phyloP scores from a whole-genome alignment of 352 stramenopile genomes.

The Phytophthora crassamura region DNA sequence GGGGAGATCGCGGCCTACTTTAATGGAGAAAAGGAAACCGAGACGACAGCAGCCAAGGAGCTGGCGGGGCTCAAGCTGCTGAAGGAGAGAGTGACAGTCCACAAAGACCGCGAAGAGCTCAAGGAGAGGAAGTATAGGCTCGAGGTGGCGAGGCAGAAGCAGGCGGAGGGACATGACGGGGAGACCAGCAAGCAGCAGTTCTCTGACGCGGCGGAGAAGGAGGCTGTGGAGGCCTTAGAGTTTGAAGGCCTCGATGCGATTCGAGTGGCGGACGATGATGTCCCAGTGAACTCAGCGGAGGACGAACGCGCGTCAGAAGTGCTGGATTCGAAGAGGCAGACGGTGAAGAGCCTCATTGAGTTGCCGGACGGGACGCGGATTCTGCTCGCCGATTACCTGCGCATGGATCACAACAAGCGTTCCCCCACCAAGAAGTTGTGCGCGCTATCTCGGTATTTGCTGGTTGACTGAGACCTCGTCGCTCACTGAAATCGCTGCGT shows the following conservation, averaged over 20 bases:
- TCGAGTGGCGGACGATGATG: conserved; percentile 33
- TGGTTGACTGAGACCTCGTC: neutral
- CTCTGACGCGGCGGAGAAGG: conserved; percentile 26
- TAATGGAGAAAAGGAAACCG: conserved; percentile 31
- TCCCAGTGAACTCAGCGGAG: conserved; percentile 27
- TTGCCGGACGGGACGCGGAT: conserved; percentile 65
- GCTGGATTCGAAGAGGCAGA: conserved; percentile 40
- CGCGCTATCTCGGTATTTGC: conserved; percentile 12
- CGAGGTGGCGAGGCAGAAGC: conserved; percentile 52
- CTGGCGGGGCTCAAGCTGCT: conserved; percentile 50
- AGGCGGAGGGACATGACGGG: conserved; percentile 22
- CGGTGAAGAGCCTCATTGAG: conserved; percentile 60
- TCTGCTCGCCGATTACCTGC: conserved; percentile 69
- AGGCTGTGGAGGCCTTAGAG: conserved; percentile 18
- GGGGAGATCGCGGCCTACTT: conserved; percentile 58
- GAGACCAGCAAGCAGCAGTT: conserved; percentile 21
- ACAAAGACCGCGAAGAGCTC: conserved; percentile 75
- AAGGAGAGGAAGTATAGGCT: conserved; percentile 64
- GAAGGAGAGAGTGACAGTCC: conserved; percentile 61
- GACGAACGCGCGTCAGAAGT: conserved; percentile 39
- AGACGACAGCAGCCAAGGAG: conserved; percentile 41
- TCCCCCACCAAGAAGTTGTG: conserved; percentile 60
- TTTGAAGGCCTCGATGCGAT: conserved; percentile 46
- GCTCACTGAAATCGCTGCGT: conserved; percentile 5
- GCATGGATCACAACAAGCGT: conserved; percentile 48